Percentiles rank a stretch among this genome's conserved stretches.
phyloP scores from a whole-genome alignment of 345 rosid genomes.

The Boechera stricta region DNA sequence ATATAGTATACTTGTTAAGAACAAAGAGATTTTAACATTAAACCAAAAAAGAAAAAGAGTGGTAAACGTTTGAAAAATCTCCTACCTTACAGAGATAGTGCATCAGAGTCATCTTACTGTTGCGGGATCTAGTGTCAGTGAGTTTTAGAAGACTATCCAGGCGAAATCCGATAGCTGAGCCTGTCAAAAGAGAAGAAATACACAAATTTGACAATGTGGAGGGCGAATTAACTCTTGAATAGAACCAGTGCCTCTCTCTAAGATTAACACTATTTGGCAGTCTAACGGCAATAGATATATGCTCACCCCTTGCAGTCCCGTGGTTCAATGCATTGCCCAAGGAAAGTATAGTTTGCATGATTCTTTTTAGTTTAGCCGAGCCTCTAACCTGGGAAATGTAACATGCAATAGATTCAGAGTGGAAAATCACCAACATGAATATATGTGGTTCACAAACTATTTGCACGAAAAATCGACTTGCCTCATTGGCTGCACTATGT shows the following conservation, averaged over 20 bases:
- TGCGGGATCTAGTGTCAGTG: constrained; percentile 77
- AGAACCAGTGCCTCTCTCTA: constrained; percentile 26
- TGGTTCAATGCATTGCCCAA: constrained; percentile 91
- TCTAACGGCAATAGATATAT: constrained; percentile 20
- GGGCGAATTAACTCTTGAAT: neutral
- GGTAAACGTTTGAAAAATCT: neutral
- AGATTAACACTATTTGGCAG: constrained; percentile 8
- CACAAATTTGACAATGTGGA: neutral
- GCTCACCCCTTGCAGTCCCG: constrained; percentile 92
- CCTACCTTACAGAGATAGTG: constrained; percentile 91
- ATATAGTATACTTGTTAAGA: constrained; percentile 6
- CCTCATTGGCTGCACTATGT: constrained; percentile 77
- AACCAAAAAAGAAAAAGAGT: neutral
- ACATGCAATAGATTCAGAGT: constrained; percentile 19
- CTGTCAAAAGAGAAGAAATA: constrained; percentile 47
- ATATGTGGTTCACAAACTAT: constrained; percentile 23
- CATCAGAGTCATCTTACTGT: constrained; percentile 91
- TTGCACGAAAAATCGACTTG: constrained; percentile 45
- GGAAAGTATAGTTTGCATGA: constrained; percentile 87
- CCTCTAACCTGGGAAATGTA: constrained; percentile 61
- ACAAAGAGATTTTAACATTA: constrained; percentile 6
- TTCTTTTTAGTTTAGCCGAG: constrained; percentile 73
- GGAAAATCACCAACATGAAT: constrained; percentile 32
- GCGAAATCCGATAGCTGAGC: constrained; percentile 91
- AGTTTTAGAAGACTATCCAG: constrained; percentile 92